Evolutionary conservation across 1,284 basidiomycete genomes (phyloP).

Genomic region (Tranzscheliella williamsii): DNA sequence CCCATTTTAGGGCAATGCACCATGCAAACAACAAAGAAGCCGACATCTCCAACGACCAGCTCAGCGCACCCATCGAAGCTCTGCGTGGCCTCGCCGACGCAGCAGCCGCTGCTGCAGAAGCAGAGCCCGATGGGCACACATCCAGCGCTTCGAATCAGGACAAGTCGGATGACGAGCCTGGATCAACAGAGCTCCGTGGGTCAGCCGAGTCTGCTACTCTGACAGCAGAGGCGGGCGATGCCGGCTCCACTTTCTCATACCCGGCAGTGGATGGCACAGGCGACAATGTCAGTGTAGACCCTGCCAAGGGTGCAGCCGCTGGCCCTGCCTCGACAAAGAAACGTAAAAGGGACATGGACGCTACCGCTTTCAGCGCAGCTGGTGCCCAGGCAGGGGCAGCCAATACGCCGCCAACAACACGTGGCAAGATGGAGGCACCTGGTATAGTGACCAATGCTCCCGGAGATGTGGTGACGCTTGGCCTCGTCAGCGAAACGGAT

Average conservation of each 20-base stretch:
- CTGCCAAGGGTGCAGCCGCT: not conserved
- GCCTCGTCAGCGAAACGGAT: slow-evolving; percentile 74
- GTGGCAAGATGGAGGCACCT: slow-evolving; percentile 35
- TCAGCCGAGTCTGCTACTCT: too few species aligned
- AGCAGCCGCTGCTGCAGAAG: slow-evolving; percentile 78
- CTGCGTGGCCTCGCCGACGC: slow-evolving; percentile 88
- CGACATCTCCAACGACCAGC: slow-evolving; percentile 42
- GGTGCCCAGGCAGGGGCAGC: not conserved
- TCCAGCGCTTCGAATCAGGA: not conserved
- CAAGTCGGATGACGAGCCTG: not conserved
- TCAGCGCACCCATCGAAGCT: slow-evolving; percentile 83
- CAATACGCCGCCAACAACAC: not conserved
- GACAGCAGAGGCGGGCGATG: not conserved
- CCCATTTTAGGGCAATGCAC: too few species aligned
- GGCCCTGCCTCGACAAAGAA: slow-evolving; percentile 14
- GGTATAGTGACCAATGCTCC: slow-evolving; percentile 14
- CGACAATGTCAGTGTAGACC: slow-evolving; percentile 3
- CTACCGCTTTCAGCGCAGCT: not conserved
- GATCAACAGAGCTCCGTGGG: too few species aligned
- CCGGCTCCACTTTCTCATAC: slow-evolving; percentile 5
- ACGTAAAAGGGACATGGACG: slow-evolving; percentile 8
- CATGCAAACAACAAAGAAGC: slow-evolving; percentile 3
- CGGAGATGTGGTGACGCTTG: slow-evolving; percentile 31
- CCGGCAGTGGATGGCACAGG: slow-evolving; percentile 21
- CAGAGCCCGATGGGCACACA: slow-evolving; percentile 21